Evolutionary conservation across 2,329 filamentous ascomycete genomes (phyloP), one percentile per base, ranked within the genome.

Genomic region (Scedosporium apiospermum): DNA sequence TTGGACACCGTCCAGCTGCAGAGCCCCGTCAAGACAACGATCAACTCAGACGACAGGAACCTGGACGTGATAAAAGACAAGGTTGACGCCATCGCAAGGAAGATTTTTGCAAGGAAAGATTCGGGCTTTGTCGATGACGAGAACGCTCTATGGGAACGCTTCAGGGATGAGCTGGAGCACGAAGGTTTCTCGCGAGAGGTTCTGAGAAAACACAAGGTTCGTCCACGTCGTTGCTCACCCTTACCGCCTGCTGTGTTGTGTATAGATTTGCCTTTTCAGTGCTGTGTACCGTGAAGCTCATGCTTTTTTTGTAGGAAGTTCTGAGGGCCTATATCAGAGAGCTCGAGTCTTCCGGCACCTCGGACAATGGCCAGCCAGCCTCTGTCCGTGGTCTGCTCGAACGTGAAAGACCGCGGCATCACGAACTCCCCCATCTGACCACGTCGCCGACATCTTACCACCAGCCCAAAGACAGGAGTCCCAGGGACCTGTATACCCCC

Each of bases 301-400:
- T 67, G 71, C 60, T 46, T 60, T 51, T 60, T 51, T 30, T 61
- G 63, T 63, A 87, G 84, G 82, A 85, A 66, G 76, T 85, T 9
- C 72, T 86, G 26, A 77, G 82, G 65, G 82, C 84, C 21, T 86
- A 87, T 67, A 85, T 87, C 51, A 81, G 82, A 42, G 80, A 84
- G 67, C 77, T 87, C 65, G 81, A 85, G 65, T 78, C 82, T 49
- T 75, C 79, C 62, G 74, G 75, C 42, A 70, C 72, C n/a, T 69
- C 73, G 12, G 75, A 76, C 46, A 76, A 75, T 23, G 77, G 77
- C 27, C 71, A 73, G 41, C 77, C 77, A 12, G 80, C 81, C 2
- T 80, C 80, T 1, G 77, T 83, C 14, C 78, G 82, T 62, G 80
- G 82, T 1, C 74, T 85, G 9, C 74, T 86, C n/a, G 79, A 81